Conservation (phyloP, 306 rosid genomes). For the Gastrolobium bilobum region DNA sequence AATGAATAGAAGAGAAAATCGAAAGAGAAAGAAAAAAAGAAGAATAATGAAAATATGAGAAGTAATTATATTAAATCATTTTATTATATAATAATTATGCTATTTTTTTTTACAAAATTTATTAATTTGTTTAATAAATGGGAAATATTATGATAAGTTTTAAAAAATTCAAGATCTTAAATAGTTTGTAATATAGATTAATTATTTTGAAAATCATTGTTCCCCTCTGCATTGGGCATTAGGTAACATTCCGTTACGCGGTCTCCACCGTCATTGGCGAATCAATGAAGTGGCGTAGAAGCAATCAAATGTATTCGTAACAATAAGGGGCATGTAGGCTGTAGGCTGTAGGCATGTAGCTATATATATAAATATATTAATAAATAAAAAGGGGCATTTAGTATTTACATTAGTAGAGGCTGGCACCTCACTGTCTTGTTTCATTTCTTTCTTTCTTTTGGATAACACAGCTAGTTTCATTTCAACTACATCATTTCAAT, state of each 20-base stretch:
- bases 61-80: not conserved
- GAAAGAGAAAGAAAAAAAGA: not conserved
- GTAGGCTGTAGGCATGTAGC: no score
- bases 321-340: not conserved
- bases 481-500: slow-evolving; percentile 10
- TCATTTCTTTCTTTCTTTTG: no score
- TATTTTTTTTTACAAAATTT: not conserved
- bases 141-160: not conserved
- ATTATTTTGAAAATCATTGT: not conserved
- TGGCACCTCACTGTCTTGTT: slow-evolving; percentile 43
- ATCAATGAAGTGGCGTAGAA: slow-evolving; percentile 42
- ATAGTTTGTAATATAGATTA: not conserved
- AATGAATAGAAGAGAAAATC: not conserved
- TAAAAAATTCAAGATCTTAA: not conserved
- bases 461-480: slow-evolving; percentile 3
- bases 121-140: not conserved
- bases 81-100: not conserved
- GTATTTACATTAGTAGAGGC: slow-evolving; percentile 12
- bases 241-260: slow-evolving; percentile 28
- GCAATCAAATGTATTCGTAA: slow-evolving; percentile 1
- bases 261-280: not conserved
- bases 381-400: not conserved
- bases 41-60: not conserved
- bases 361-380: no score
- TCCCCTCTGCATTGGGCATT: not conserved